These are phyloP conservation scores for Plectranthus barbatus DNA, from an alignment of 257 asterid species.

Conservation along the genomic window DNA sequence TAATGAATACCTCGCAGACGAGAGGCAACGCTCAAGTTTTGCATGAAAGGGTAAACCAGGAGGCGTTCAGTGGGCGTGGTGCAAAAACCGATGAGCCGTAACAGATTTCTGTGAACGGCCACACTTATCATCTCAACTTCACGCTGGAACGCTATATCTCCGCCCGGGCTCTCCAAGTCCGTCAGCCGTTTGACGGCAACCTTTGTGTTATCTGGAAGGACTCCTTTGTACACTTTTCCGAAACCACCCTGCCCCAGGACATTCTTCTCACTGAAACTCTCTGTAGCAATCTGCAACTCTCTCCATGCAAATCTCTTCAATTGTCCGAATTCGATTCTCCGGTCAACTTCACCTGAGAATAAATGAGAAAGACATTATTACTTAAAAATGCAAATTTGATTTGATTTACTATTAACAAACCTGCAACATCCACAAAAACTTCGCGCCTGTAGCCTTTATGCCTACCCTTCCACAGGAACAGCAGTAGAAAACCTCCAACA, in stretches of 20 bases:
- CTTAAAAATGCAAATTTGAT: too few relatives aligned
- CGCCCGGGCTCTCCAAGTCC: conserved; percentile 89
- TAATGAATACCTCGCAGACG: conserved; percentile 93
- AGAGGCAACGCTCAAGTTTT: conserved; percentile 88
- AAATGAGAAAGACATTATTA: too few relatives aligned
- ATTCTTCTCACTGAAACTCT: conserved; percentile 72
- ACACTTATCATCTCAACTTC: conserved; percentile 99
- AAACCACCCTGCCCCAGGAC: conserved; percentile 97
- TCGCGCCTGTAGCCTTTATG: conserved; percentile 55
- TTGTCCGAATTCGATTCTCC: conserved; percentile 88
- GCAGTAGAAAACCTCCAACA: conserved; percentile 45
- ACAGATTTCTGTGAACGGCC: conserved; percentile 89
- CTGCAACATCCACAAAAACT: conserved; percentile 85
- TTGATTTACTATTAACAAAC: too few relatives aligned
- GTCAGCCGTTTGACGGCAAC: conserved; percentile 90
- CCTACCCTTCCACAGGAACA: conserved; percentile 55
- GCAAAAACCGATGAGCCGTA: conserved; percentile 82
- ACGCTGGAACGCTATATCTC: conserved; percentile 89
- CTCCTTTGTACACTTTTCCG: conserved; percentile 92
- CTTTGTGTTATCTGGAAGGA: conserved; percentile 63
- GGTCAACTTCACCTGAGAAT: conserved; percentile 76
- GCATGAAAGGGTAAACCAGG: conserved; percentile 89
- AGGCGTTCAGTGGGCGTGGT: conserved; percentile 93
- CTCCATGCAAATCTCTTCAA: conserved; percentile 89
- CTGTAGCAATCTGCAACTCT: conserved; percentile 88